Evolutionary conservation across 192 early-diverging fungal genomes (phyloP), one percentile per base, ranked within the genome.

Genomic region (Fimicolochytrium jonesii): DNA sequence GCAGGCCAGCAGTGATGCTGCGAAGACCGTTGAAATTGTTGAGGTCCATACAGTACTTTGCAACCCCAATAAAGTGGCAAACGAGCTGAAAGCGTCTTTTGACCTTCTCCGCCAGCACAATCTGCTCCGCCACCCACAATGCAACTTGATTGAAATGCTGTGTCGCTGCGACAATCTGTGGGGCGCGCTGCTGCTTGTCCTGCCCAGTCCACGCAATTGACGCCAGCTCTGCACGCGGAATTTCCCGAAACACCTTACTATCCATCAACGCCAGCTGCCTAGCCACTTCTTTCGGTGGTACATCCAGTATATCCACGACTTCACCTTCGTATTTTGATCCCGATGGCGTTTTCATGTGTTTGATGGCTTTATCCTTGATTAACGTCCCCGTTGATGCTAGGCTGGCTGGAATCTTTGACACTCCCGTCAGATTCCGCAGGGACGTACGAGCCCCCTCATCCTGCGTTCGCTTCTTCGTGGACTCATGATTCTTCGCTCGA

Each of bases 101-200:
- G 13, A 72, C 54, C 29, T 69, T 61, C 30, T 54, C 35, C 4
- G 73, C 46, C 22, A 66, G 34, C 0, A 77, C 50, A 32, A 77
- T 69, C 61, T 75, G 44, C 39, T 75, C 55, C 4, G 68, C 33
- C 0, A 77, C 72, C 73, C 76, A 77, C 11, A 70, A 20, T 1
- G 69, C 65, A 23, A 75, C 42, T 44, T 77, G 50, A 46, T 77
- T 77, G 66, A 77, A 77, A 66, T 70, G 64, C 29, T 64, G 35
- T 25, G 73, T 77, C 6, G 60, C 52, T 35, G 66, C 49, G 4
- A 73, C 73, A 56, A 77, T 77, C 15, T 20, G 31, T 7, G 76
- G 73, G 2, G 76, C 50, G n/a, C 43, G 48, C 30, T 5, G 10
- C 13, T 35, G 33, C 41, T 77, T 77, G 17, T 77, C 52, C 6